A percentile compares a stretch with the other conserved stretches of the same genome.
Conservation (phyloP, 108 stramenopile genomes). For the Chaetoceros tenuissimus region DNA sequence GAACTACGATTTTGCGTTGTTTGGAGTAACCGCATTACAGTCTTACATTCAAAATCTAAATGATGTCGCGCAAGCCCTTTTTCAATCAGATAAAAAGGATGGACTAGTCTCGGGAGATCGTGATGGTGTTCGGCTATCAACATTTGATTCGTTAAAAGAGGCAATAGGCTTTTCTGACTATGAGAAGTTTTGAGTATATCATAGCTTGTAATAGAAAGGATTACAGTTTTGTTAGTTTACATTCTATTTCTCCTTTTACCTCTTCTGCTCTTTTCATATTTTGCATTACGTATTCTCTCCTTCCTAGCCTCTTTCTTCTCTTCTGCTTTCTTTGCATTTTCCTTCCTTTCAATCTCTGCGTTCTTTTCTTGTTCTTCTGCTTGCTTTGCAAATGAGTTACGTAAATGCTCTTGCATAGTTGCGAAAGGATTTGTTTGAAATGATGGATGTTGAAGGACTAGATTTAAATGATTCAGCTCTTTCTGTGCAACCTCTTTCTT, state of each 20-base stretch:
- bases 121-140: constrained; percentile 6
- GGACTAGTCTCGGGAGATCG: constrained; percentile 4
- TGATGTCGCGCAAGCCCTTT: constrained; percentile 10
- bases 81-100: too few species aligned
- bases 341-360: constrained; percentile 17
- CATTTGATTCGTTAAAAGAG: constrained; percentile 29
- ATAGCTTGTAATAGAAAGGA: too few species aligned
- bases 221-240: too few species aligned
- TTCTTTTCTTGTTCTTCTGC: constrained; percentile 27
- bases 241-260: constrained; percentile 1
- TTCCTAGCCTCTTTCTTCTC: constrained; percentile 34
- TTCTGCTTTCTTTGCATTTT: constrained; percentile 13
- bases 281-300: constrained; percentile 21
- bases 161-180: constrained; percentile 43
- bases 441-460: constrained; percentile 70
- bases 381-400: constrained; percentile 50
- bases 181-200: too few species aligned
- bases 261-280: constrained; percentile 8
- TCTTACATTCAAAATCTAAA: constrained; percentile 24
- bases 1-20: constrained; percentile 43
- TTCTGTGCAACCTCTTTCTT: constrained; percentile 12
- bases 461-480: constrained; percentile 54
- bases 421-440: constrained; percentile 71
- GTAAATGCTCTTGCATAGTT: constrained; percentile 67
- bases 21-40: constrained; percentile 49